phyloP scores from a whole-genome alignment of 1,139 yeast species.

The Candida sp. region DNA sequence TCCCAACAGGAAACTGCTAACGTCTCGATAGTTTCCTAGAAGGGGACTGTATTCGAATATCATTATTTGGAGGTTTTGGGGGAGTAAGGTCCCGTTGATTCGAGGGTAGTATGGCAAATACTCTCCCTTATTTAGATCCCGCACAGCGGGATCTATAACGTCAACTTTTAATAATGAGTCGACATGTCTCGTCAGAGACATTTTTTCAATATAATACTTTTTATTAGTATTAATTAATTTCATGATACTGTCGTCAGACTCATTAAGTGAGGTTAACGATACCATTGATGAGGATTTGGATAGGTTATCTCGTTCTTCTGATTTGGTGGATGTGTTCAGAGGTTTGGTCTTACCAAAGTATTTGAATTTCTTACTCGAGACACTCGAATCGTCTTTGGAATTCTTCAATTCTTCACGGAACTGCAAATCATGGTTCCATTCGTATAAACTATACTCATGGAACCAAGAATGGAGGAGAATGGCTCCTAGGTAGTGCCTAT shows the following conservation, averaged over 20 bases:
- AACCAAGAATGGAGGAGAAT: constrained; percentile 58
- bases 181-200: constrained; percentile 15
- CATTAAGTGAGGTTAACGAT: constrained; percentile 3
- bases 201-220: constrained; percentile 27
- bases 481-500: constrained; percentile 54
- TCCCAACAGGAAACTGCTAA: constrained; percentile 48
- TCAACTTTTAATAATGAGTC: constrained; percentile 31
- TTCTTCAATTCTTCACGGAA: constrained; percentile 16
- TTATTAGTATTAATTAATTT: constrained; percentile 28
- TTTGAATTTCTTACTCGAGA: constrained; percentile 12
- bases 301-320: not conserved
- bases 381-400: constrained; percentile 3
- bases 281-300: constrained; percentile 1
- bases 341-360: constrained; percentile 16
- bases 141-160: constrained; percentile 19
- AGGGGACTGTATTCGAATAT: constrained; percentile 53
- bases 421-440: constrained; percentile 26
- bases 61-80: constrained; percentile 45
- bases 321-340: constrained; percentile 6
- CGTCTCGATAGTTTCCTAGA: constrained; percentile 56
- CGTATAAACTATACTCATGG: constrained; percentile 45
- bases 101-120: constrained; percentile 29
- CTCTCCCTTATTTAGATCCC: constrained; percentile 9
- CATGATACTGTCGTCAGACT: constrained; percentile 27
- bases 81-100: constrained; percentile 27